A percentile compares a stretch with the other conserved stretches of the same genome.
Evolutionary conservation across 306 rosid genomes (phyloP).

Genomic region (Delonix regia): DNA sequence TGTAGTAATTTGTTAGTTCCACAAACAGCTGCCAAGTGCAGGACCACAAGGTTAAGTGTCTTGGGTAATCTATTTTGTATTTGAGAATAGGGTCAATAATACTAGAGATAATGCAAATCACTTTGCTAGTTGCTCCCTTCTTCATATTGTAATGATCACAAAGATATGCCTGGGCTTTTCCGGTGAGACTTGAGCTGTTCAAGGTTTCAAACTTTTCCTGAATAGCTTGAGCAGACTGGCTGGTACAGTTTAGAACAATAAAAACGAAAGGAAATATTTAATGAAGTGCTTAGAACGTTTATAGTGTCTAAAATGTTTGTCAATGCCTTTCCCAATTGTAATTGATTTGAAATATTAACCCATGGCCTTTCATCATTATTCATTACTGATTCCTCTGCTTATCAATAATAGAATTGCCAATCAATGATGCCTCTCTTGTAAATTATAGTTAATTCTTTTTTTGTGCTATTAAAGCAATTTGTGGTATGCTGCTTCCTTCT

Average conservation of each 20-base stretch:
- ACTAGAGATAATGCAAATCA: not conserved
- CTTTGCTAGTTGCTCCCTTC: constrained; percentile 4
- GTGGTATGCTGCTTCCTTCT: constrained; percentile 1
- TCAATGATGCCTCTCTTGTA: not conserved
- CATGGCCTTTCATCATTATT: not conserved
- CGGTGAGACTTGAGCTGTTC: not conserved
- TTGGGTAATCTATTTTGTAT: not conserved
- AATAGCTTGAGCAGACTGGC: constrained; percentile 15
- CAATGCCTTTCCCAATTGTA: not conserved
- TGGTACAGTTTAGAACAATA: constrained; percentile 14
- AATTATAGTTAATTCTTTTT: constrained; percentile 1
- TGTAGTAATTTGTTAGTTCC: no score
- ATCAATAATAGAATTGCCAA: constrained; percentile 5
- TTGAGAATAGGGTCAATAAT: not conserved
- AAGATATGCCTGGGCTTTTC: constrained; percentile 24
- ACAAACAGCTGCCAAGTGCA: not conserved
- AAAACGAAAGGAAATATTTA: not conserved
- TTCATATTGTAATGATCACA: not conserved
- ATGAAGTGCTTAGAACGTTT: not conserved
- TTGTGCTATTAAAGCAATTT: not conserved
- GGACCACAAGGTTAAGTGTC: not conserved
- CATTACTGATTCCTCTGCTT: constrained; percentile 5
- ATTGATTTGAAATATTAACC: not conserved
- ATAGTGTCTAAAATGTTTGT: constrained; percentile 1
- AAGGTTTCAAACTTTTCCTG: not conserved